phyloP scores from a whole-genome alignment of 2,329 filamentous ascomycete species.

The Venturia oleaginea region DNA sequence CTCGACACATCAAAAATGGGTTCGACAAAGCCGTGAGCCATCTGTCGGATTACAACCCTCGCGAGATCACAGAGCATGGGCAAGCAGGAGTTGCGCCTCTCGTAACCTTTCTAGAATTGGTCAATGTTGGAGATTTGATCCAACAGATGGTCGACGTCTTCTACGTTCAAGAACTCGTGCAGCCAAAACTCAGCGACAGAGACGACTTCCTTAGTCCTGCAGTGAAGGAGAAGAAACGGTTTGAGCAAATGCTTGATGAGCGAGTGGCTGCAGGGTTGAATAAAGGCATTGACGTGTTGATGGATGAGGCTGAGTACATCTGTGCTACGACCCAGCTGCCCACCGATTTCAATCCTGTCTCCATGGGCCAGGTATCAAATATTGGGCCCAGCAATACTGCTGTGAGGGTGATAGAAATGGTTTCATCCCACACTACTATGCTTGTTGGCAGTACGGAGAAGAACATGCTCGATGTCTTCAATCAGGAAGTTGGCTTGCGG shows the following conservation, averaged over 20 bases:
- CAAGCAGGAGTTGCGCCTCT: slow-evolving; percentile 74
- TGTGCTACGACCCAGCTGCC: slow-evolving; percentile 79
- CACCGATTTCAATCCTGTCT: slow-evolving; percentile 78
- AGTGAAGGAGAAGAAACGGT: slow-evolving; percentile 92
- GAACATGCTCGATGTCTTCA: slow-evolving; percentile 96
- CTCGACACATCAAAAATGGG: slow-evolving; percentile 79
- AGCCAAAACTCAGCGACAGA: slow-evolving; percentile 72
- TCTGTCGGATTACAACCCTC: slow-evolving; percentile 81
- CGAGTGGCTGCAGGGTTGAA: slow-evolving; percentile 91
- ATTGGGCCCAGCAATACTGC: slow-evolving; percentile 74
- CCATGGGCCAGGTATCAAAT: slow-evolving; percentile 36
- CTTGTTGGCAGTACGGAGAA: slow-evolving; percentile 92
- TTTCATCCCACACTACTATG: slow-evolving; percentile 86
- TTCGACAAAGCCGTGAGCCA: slow-evolving; percentile 91
- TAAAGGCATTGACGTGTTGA: slow-evolving; percentile 95
- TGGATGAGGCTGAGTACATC: slow-evolving; percentile 96
- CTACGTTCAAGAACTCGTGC: slow-evolving; percentile 87
- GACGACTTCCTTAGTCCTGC: slow-evolving; percentile 93
- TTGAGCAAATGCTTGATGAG: slow-evolving; percentile 97
- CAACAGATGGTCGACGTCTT: slow-evolving; percentile 99
- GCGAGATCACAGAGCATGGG: slow-evolving; percentile 61
- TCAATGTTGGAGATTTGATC: slow-evolving; percentile 96
- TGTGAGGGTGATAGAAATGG: slow-evolving; percentile 69
- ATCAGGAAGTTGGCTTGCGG: slow-evolving; percentile 89
- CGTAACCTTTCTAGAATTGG: slow-evolving; percentile 91